Evolutionary conservation across 495 filamentous ascomycete genomes (phyloP), one percentile per base, ranked within the genome.

Genomic region (Aspergillus homomorphus): DNA sequence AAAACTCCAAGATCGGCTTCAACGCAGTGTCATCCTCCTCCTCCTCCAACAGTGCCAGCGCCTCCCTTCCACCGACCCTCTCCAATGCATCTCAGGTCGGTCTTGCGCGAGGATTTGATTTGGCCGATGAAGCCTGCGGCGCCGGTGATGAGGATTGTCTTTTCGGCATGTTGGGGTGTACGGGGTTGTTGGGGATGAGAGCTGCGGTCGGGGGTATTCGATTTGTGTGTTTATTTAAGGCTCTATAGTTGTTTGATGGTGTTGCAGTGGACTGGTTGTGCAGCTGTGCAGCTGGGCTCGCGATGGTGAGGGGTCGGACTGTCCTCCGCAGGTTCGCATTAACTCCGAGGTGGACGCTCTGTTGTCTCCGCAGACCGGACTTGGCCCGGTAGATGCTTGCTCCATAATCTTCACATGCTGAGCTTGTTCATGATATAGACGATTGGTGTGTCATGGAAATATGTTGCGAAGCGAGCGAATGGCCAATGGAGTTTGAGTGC

Each of bases 131-230:
- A 86, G 6, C 87, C 87, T 56, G 81, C 84, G 18, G 82, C 86
- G 60, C 86, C 86, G 53, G 86, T 89, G 68, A 89, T 83, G 71
- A 89, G 82, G 65, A 88, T 80, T 57, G 82, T n/a, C n/a, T n/a
- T n/a, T n/a, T n/a, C n/a, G n/a, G 79, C 75, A 84, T 84, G 61
- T 18, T 67, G 54, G 15, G 1, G 58, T 16, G 50, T 45, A 21
- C n/a, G n/a, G n/a, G n/a, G n/a, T n/a, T n/a, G n/a, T n/a, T n/a
- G n/a, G n/a, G n/a, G n/a, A n/a, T n/a, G n/a, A n/a, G n/a, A n/a
- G n/a, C n/a, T n/a, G n/a, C n/a, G n/a, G n/a, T n/a, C n/a, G n/a
- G n/a, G n/a, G n/a, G n/a, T n/a, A n/a, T n/a, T n/a, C n/a, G n/a
- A n/a, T n/a, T n/a, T n/a, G n/a, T n/a, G n/a, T n/a, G n/a, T n/a